phyloP scores from a whole-genome alignment of 805 yeast species.

The Dipodascus albidus region DNA sequence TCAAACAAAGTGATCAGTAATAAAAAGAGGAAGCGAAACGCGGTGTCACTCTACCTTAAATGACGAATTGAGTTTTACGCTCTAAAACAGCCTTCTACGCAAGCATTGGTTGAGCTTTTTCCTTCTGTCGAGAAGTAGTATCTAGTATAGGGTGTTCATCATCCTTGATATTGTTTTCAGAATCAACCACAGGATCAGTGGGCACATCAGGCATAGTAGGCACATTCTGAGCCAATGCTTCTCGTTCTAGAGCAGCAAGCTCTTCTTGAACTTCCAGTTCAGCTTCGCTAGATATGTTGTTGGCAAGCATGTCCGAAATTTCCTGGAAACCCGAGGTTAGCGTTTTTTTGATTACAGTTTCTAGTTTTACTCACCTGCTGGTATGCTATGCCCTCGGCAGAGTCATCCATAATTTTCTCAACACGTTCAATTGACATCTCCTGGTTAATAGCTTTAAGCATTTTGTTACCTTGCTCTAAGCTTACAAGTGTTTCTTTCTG shows the following conservation, averaged over 20 bases:
- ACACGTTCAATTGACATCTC: slow-evolving; percentile 71
- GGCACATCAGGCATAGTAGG: background rate
- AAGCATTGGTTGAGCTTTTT: background rate
- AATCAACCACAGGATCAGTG: background rate
- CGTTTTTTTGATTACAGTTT: slow-evolving; percentile 28
- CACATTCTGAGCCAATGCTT: slow-evolving; percentile 8
- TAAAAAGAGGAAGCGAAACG: too few species aligned
- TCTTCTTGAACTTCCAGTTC: slow-evolving; percentile 26
- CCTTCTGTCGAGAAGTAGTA: slow-evolving; percentile 2
- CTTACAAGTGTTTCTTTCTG: slow-evolving; percentile 81
- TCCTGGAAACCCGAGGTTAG: slow-evolving; percentile 26
- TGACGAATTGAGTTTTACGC: too few species aligned
- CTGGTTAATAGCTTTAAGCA: slow-evolving; percentile 60
- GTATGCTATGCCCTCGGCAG: slow-evolving; percentile 68
- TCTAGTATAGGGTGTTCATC: slow-evolving; percentile 12
- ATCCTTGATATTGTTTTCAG: background rate
- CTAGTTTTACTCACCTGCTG: slow-evolving; percentile 40
- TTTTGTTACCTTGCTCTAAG: slow-evolving; percentile 66
- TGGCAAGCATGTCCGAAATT: slow-evolving; percentile 27
- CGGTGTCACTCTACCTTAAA: too few species aligned
- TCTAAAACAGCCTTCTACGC: background rate
- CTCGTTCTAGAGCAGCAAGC: slow-evolving; percentile 18
- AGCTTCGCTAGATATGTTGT: slow-evolving; percentile 26
- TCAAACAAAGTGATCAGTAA: too few species aligned
- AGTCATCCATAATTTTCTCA: slow-evolving; percentile 75